Percentiles rank a stretch among this genome's conserved stretches.
Evolutionary conservation across 164 flowering plant genomes (phyloP).

Genomic region (Akebia trifoliata): DNA sequence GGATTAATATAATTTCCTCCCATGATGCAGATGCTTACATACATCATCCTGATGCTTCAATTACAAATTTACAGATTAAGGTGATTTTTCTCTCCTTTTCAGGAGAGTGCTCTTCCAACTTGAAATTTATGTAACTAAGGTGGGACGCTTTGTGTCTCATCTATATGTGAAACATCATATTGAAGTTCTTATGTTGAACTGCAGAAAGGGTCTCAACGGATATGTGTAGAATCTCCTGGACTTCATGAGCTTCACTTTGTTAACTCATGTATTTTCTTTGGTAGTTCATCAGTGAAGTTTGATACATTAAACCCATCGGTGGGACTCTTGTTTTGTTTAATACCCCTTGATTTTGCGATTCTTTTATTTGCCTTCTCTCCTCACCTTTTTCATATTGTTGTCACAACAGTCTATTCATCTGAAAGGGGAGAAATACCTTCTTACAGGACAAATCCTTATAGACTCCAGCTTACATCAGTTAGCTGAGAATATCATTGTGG

Average conservation of each 20-base stretch:
- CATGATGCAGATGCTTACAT: slow-evolving; percentile 75
- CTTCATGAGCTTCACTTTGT: slow-evolving; percentile 78
- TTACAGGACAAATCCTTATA: slow-evolving; percentile 64
- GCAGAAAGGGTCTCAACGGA: slow-evolving; percentile 83
- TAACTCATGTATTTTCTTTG: slow-evolving; percentile 85
- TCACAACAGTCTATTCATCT: slow-evolving; percentile 70
- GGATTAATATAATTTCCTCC: slow-evolving; percentile 67
- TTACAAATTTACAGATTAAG: slow-evolving; percentile 60
- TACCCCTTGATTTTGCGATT: neutral
- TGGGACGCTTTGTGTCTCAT: neutral
- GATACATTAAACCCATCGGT: slow-evolving; percentile 64
- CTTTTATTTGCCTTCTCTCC: neutral
- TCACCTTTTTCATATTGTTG: slow-evolving; percentile 14
- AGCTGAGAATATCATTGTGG: slow-evolving; percentile 50
- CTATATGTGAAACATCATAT: neutral
- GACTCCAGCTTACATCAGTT: slow-evolving; percentile 39
- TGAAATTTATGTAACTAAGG: neutral
- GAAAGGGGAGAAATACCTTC: slow-evolving; percentile 81
- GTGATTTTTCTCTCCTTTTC: slow-evolving; percentile 26
- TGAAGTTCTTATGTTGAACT: slow-evolving; percentile 10
- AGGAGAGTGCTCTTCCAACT: neutral
- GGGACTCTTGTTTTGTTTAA: slow-evolving; percentile 11
- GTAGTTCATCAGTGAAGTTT: slow-evolving; percentile 61
- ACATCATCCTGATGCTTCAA: slow-evolving; percentile 49
- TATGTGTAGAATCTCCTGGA: slow-evolving; percentile 79